phyloP scores from a whole-genome alignment of 2,329 filamentous ascomycete genomes.

The Diaporthe vexans region DNA sequence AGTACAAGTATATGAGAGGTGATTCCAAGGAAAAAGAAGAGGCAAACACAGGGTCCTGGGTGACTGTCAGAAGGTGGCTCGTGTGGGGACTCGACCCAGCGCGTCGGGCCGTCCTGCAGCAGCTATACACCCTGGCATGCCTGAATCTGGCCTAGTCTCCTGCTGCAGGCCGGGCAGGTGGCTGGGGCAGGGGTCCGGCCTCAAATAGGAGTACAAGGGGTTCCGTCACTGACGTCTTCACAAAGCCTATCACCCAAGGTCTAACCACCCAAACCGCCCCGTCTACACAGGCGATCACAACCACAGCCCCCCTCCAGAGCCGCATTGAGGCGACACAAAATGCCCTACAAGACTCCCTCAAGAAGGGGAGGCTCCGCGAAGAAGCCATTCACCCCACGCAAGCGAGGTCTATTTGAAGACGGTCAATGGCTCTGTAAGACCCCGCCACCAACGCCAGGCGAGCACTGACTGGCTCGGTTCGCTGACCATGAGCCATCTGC shows the following conservation, averaged over 20 bases:
- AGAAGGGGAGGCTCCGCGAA: constrained; percentile 25
- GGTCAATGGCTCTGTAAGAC: constrained; percentile 49
- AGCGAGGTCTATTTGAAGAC: constrained; percentile 45
- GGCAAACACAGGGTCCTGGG: neutral
- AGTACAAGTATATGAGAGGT: neutral
- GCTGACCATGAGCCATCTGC: neutral
- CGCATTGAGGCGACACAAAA: neutral
- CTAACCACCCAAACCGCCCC: neutral
- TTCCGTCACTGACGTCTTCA: neutral
- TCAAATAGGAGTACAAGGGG: neutral
- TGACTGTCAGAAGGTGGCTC: neutral
- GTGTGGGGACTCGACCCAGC: constrained; percentile 18
- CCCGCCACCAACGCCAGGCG: neutral
- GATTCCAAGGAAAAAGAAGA: neutral
- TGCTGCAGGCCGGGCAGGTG: neutral
- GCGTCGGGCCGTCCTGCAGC: constrained; percentile 26
- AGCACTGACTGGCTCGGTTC: neutral
- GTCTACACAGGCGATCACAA: neutral
- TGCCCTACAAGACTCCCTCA: constrained; percentile 40
- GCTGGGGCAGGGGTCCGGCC: constrained; percentile 21
- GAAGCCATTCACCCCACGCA: constrained; percentile 26
- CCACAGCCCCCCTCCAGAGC: neutral
- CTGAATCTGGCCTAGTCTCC: neutral
- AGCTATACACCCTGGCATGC: neutral
- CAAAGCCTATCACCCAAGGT: neutral